Evolutionary conservation across 1,284 basidiomycete species (phyloP).

Genomic region (Anthracocystis walkeri): DNA sequence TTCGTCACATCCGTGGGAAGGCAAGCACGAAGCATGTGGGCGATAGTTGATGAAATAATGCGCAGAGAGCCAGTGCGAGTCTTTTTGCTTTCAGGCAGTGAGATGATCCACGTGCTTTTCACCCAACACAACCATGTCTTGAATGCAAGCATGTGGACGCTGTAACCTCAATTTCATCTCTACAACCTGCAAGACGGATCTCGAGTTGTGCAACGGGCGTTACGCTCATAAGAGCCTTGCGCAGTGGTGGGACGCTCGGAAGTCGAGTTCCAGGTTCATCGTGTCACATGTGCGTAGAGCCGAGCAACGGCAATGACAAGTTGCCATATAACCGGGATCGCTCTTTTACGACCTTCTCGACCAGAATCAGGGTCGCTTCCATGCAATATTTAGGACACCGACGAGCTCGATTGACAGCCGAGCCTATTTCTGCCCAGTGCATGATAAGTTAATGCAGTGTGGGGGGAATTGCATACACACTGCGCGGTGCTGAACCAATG

Average conservation of each 20-base stretch:
- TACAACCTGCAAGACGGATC: neutral
- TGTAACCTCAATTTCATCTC: neutral
- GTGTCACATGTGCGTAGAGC: neutral
- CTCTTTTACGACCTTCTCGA: neutral
- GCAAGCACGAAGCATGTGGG: neutral
- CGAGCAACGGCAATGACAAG: neutral
- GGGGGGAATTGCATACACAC: neutral
- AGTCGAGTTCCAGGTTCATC: neutral
- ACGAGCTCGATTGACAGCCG: neutral
- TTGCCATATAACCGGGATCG: neutral
- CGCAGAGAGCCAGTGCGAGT: neutral
- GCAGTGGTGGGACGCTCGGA: neutral
- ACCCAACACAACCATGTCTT: neutral
- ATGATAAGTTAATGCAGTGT: neutral
- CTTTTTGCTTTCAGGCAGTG: neutral
- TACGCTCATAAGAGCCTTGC: neutral
- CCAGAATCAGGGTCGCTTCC: constrained; percentile 1
- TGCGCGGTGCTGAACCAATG: no score
- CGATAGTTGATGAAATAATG: neutral
- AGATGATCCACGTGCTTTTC: neutral
- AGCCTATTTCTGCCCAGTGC: neutral
- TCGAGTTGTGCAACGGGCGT: neutral
- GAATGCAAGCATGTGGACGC: neutral
- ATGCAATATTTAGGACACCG: constrained; percentile 1
- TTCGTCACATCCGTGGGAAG: neutral